Percentiles rank a stretch among this genome's conserved stretches.
These are phyloP conservation scores for Kwoniella heveanensis DNA, from an alignment of 768 basidiomycete genomes.

Conservation along the genomic window DNA sequence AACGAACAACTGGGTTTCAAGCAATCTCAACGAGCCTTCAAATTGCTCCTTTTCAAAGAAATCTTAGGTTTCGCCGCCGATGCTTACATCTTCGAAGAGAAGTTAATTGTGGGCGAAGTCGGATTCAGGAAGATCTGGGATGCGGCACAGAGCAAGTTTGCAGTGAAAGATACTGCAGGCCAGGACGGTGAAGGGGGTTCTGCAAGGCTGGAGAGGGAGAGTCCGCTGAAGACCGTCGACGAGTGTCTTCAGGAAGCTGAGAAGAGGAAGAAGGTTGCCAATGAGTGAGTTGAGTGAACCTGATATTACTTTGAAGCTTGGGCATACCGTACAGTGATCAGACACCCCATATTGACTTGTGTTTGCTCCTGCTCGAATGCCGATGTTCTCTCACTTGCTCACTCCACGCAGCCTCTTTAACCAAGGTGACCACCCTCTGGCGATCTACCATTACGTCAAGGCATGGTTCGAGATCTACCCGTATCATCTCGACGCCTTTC, in stretches of 20 bases:
- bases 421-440: neutral
- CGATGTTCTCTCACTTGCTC: neutral
- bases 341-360: too few relatives aligned
- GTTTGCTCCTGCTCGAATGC: too few relatives aligned
- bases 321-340: too few relatives aligned
- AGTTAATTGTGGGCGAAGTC: neutral
- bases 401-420: neutral
- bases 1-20: slow-evolving; percentile 1
- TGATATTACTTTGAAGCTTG: too few relatives aligned
- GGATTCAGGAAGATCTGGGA: neutral
- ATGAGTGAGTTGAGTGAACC: slow-evolving; percentile 1
- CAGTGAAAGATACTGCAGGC: too few relatives aligned
- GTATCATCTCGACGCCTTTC: slow-evolving; percentile 9
- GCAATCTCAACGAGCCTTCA: neutral
- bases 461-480: slow-evolving; percentile 6
- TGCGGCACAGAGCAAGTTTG: neutral
- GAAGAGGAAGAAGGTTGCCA: neutral
- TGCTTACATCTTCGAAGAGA: neutral
- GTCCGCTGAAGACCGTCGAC: neutral
- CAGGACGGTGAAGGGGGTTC: too few relatives aligned
- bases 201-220: neutral
- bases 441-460: neutral
- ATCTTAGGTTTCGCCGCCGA: neutral
- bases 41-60: neutral
- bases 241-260: neutral